A percentile compares a stretch with the other conserved stretches of the same genome.
Evolutionary conservation across 202 grass and related monocot species (phyloP).

Genomic region (Carex arenaria): DNA sequence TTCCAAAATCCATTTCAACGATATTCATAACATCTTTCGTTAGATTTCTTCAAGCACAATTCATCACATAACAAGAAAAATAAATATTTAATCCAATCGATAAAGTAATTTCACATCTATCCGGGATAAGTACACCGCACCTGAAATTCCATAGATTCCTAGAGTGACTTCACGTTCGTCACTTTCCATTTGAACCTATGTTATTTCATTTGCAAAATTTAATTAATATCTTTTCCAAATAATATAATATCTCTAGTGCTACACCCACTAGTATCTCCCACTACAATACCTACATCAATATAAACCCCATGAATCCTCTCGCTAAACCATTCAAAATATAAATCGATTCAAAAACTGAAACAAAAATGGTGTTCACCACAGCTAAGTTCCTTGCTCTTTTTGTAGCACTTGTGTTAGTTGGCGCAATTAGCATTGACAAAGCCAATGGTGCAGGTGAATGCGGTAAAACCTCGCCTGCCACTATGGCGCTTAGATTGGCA

Average conservation of each 20-base stretch:
- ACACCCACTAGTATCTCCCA: conserved; percentile 18
- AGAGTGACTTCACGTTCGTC: no score
- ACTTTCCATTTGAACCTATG: no score
- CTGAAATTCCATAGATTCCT: no score
- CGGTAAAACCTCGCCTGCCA: conserved; percentile 37
- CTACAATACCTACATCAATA: conserved; percentile 3
- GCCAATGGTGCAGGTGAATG: conserved; percentile 59
- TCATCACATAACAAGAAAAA: no score
- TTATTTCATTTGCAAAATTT: no score
- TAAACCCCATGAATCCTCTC: conserved; percentile 3
- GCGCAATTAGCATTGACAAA: conserved; percentile 9
- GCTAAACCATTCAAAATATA: conserved; percentile 2
- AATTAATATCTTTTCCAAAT: no score
- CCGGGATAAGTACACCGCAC: no score
- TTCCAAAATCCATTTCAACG: no score
- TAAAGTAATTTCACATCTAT: no score
- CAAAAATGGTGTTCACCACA: conserved; percentile 32
- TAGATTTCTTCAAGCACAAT: no score
- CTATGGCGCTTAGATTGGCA: conserved; percentile 43
- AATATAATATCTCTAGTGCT: background rate
- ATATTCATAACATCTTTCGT: no score
- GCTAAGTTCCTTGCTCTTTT: conserved; percentile 31
- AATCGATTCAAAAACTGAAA: background rate
- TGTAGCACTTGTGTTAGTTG: conserved; percentile 29
- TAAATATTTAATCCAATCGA: no score